Conservation (phyloP, 495 filamentous ascomycete species). For the Neurospora cerealis region DNA sequence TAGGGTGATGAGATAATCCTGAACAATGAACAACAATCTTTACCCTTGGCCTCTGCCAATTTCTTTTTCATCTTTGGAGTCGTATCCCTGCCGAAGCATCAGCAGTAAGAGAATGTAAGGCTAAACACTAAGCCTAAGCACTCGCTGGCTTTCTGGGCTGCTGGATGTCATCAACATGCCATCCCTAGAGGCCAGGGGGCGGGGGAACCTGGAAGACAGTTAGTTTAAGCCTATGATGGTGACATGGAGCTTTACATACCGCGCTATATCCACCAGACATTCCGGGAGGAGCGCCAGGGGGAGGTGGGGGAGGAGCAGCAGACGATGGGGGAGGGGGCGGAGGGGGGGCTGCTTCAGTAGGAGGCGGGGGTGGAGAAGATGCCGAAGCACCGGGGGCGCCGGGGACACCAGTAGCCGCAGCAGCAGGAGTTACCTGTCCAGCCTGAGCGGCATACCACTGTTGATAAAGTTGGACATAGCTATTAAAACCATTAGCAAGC, state of each 20-base stretch:
- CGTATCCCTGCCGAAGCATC: not conserved
- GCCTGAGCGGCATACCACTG: slow-evolving; percentile 47
- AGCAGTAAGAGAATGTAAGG: not conserved
- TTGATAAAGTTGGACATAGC: slow-evolving; percentile 65
- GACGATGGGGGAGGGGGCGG: slow-evolving; percentile 46
- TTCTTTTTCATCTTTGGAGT: not conserved
- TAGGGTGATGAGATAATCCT: not conserved
- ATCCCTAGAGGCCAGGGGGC: slow-evolving; percentile 40
- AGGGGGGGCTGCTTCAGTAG: slow-evolving; percentile 52
- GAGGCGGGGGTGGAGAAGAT: slow-evolving; percentile 53
- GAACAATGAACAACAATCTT: not conserved
- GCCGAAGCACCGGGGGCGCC: slow-evolving; percentile 31
- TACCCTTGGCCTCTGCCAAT: not conserved
- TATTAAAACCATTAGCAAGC: slow-evolving; percentile 11
- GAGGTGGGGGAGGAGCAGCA: slow-evolving; percentile 50
- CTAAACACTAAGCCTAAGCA: not conserved
- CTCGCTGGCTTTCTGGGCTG: not conserved
- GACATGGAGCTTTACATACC: slow-evolving; percentile 34
- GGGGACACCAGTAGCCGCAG: slow-evolving; percentile 11
- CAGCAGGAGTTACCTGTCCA: slow-evolving; percentile 34
- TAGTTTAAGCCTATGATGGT: slow-evolving; percentile 6
- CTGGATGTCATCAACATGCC: not conserved
- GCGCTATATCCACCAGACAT: slow-evolving; percentile 52
- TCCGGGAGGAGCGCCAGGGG: slow-evolving; percentile 49
- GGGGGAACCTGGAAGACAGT: slow-evolving; percentile 36